These are phyloP conservation scores for Pseudogymnoascus sp. DNA, from an alignment of 2,329 filamentous ascomycete genomes.

Conservation along the genomic window DNA sequence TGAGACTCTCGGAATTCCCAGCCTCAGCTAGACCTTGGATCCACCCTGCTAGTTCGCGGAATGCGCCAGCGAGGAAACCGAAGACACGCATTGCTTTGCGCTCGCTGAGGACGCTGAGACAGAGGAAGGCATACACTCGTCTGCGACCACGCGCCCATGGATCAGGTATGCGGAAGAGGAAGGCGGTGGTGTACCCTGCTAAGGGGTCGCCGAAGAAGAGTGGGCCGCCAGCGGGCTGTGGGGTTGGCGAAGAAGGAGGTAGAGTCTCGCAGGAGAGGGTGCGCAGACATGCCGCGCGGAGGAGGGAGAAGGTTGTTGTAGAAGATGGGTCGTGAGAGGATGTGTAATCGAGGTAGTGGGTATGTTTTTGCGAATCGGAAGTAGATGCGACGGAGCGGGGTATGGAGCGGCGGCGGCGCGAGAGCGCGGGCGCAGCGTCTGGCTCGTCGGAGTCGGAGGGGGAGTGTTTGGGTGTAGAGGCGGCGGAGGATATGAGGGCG, in stretches of 20 bases:
- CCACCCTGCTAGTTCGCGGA: slow-evolving; percentile 56
- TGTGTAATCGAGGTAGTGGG: slow-evolving; percentile 59
- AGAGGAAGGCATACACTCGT: slow-evolving; percentile 60
- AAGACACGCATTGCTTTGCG: slow-evolving; percentile 59
- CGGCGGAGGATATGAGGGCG: slow-evolving; percentile 43
- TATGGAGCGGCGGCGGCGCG: background rate
- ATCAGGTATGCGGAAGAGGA: slow-evolving; percentile 62
- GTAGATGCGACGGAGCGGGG: slow-evolving; percentile 37
- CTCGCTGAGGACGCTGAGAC: slow-evolving; percentile 57
- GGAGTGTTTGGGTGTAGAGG: slow-evolving; percentile 23
- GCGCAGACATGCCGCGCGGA: slow-evolving; percentile 57
- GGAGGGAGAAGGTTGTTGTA: slow-evolving; percentile 55
- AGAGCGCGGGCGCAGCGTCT: background rate
- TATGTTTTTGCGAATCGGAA: slow-evolving; percentile 43
- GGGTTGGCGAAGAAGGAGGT: slow-evolving; percentile 41
- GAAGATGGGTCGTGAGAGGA: slow-evolving; percentile 58
- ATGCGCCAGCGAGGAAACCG: slow-evolving; percentile 51
- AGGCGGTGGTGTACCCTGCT: slow-evolving; percentile 60
- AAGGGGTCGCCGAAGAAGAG: slow-evolving; percentile 61
- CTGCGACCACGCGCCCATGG: slow-evolving; percentile 59
- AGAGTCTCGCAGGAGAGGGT: slow-evolving; percentile 60
- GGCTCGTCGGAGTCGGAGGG: slow-evolving; percentile 21
- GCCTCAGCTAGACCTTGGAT: slow-evolving; percentile 57
- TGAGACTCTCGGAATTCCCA: slow-evolving; percentile 49
- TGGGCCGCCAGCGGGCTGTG: slow-evolving; percentile 41